Evolutionary conservation across 371 early-diverging fungal species (phyloP).

Genomic region (Apophysomyces elegans): DNA sequence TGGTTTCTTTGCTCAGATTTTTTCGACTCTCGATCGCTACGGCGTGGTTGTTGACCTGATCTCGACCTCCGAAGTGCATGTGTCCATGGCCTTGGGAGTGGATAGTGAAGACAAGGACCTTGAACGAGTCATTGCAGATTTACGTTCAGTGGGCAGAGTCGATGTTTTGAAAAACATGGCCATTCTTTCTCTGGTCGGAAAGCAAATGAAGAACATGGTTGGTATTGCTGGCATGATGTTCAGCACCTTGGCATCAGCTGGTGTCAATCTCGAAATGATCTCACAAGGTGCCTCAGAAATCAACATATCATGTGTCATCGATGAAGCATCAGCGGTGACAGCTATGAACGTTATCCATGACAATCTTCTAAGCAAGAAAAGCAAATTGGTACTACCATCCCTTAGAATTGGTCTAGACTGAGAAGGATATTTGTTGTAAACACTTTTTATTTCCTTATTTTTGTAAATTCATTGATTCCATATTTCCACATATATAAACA

Average conservation of each 20-base stretch:
- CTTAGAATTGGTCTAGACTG: not conserved
- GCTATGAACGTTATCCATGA: constrained; percentile 93
- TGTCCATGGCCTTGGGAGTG: constrained; percentile 92
- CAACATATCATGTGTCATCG: constrained; percentile 96
- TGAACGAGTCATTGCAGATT: constrained; percentile 67
- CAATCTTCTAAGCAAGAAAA: constrained; percentile 44
- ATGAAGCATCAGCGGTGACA: constrained; percentile 63
- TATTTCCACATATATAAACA: not conserved
- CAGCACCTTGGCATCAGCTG: constrained; percentile 82
- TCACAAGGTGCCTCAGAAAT: constrained; percentile 97
- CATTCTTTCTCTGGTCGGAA: constrained; percentile 95
- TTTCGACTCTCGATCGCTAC: constrained; percentile 84
- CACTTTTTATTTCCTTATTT: not conserved
- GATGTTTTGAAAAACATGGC: constrained; percentile 85
- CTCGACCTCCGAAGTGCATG: constrained; percentile 94
- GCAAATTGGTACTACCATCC: constrained; percentile 1
- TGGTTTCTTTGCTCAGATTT: constrained; percentile 95
- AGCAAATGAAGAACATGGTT: constrained; percentile 95
- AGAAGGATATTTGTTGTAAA: not conserved
- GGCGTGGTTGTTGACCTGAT: constrained; percentile 96
- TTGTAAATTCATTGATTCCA: not conserved
- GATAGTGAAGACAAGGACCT: constrained; percentile 66
- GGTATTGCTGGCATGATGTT: constrained; percentile 97
- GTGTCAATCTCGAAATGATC: constrained; percentile 98
- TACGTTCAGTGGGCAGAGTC: constrained; percentile 74